Evolutionary conservation across 140 eudicot genomes (phyloP).

Genomic region (Ambrosia hybrid): DNA sequence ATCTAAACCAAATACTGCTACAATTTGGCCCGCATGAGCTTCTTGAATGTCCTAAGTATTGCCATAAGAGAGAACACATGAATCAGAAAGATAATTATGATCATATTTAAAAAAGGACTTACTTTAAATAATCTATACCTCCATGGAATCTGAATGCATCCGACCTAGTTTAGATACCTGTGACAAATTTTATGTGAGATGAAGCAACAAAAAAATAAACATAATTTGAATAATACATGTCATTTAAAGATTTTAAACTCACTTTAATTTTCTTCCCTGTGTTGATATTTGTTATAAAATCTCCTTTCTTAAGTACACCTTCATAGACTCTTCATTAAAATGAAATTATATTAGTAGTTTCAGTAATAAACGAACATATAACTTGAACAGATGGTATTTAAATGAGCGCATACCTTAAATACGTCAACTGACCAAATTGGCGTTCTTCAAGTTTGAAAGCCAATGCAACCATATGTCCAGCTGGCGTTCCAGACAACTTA

Average conservation of each 20-base stretch:
- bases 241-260: slow-evolving; percentile 17
- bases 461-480: slow-evolving; percentile 91
- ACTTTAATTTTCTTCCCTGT: slow-evolving; percentile 92
- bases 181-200: slow-evolving; percentile 8
- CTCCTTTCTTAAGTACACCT: slow-evolving; percentile 90
- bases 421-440: slow-evolving; percentile 82
- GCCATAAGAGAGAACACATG: background rate
- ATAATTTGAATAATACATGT: background rate
- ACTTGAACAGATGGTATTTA: background rate
- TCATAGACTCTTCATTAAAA: slow-evolving; percentile 72
- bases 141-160: slow-evolving; percentile 98
- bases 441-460: slow-evolving; percentile 98
- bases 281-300: slow-evolving; percentile 74
- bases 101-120: background rate
- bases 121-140: slow-evolving; percentile 45
- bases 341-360: slow-evolving; percentile 17
- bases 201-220: slow-evolving; percentile 3
- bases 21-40: slow-evolving; percentile 99
- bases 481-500: slow-evolving; percentile 73
- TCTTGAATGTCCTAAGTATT: slow-evolving; percentile 82
- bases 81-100: background rate
- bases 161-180: slow-evolving; percentile 95
- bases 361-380: slow-evolving; percentile 4
- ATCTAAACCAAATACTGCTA: slow-evolving; percentile 97
- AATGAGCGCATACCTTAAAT: slow-evolving; percentile 54